Base-by-base conservation (phyloP, 1,139 yeast genomes). In the Sugiyamaella castrensis region DNA sequence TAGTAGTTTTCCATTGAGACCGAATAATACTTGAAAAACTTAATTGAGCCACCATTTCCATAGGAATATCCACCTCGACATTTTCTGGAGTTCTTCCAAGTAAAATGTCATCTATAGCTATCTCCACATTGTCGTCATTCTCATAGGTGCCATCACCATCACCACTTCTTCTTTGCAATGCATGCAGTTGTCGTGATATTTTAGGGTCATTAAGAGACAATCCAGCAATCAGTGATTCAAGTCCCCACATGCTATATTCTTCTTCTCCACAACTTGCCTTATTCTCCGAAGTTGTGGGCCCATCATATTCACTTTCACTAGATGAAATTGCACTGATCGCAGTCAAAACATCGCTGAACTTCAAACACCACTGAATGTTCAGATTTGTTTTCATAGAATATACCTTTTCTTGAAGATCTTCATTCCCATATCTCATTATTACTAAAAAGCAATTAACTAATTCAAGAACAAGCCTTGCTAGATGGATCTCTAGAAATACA, bases 391-490 rank as follows among this genome's bases (percentile, higher is more conserved):
- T 15, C 37, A 42, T 11, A 4, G 42, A 43, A 28, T 43, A 35
- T 13, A 53, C 34, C 43, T 44, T 27, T 6, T 37, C 26, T 19
- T 40, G 43, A 12, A 40, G 32, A 8, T 43, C 48, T 9, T 34
- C 42, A 26, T 43, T 43, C 12, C 60, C 60, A 42, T 51, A 56
- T 26, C 47, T 33, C 26, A 38, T 31, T 12, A 56, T 37, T 4
- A 59, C 41, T 16, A 49, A 28, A 45, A 56, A 54, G 40, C 61
- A 58, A 37, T 55, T 57, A 4, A 56, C 39, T 7, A 56, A 52
- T 34, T 60, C 58, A 6, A 57, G 42, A 1, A 56, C 58, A 16
- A 53, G 49, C 6, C 36, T 29, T 1, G 66, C 66, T n/a, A 52
- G 34, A 1, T 13, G 34, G 4, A 33, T 31, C 2, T 57, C 53